Evolutionary conservation across 805 yeast genomes (phyloP).

Genomic region (Candida chauliodis): DNA sequence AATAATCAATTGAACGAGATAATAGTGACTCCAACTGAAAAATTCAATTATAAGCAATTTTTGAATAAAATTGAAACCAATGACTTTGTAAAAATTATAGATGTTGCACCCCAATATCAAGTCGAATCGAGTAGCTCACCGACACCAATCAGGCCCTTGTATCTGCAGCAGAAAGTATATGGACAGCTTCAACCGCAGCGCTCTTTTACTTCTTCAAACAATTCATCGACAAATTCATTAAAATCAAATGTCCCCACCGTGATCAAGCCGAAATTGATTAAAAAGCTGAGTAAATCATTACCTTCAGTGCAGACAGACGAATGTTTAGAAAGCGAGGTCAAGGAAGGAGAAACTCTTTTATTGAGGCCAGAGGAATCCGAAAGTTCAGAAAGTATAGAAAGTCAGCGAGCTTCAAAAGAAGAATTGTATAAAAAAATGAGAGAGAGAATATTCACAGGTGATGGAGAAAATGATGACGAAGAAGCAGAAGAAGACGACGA

Average conservation of each 20-base stretch:
- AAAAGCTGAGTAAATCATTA: conserved; percentile 7
- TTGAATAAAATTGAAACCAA: conserved; percentile 4
- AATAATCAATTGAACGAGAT: conserved; percentile 20
- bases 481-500: conserved; percentile 15
- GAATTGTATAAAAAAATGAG: conserved; percentile 38
- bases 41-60: conserved; percentile 14
- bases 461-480: conserved; percentile 13
- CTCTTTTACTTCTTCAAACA: neutral
- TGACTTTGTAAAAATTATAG: conserved; percentile 9
- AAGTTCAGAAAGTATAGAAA: conserved; percentile 19
- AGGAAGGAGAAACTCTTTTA: neutral
- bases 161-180: neutral
- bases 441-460: conserved; percentile 31
- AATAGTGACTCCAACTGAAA: conserved; percentile 16
- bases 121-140: neutral
- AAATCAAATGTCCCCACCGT: neutral
- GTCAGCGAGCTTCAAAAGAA: conserved; percentile 29
- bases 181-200: neutral
- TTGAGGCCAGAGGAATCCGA: conserved; percentile 7
- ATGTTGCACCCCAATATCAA: conserved; percentile 9
- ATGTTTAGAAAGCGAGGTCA: neutral
- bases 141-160: neutral
- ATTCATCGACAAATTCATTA: conserved; percentile 2
- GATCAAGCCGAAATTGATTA: conserved; percentile 15
- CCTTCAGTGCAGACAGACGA: conserved; percentile 2